Conservation (phyloP, 1,284 basidiomycete genomes). For the Stereum hirsutum region DNA sequence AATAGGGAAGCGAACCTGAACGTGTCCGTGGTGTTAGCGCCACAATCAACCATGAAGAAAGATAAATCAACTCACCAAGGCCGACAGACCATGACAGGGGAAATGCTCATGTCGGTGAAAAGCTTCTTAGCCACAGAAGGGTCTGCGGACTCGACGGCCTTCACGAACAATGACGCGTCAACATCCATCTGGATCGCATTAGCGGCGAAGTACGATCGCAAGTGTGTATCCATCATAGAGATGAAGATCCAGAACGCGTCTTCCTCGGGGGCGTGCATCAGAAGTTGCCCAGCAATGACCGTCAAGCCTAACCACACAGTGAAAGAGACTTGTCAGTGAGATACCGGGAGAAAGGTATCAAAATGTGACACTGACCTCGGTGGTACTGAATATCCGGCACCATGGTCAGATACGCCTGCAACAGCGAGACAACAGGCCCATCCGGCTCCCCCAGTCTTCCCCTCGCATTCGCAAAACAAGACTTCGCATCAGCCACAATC, state of each 20-base stretch:
- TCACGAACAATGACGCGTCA: constrained; percentile 72
- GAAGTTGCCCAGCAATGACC: constrained; percentile 67
- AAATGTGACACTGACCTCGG: constrained; percentile 26
- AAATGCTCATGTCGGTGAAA: constrained; percentile 53
- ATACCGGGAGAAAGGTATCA: neutral
- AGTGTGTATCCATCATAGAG: constrained; percentile 71
- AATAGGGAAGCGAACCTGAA: constrained; percentile 67
- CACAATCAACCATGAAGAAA: neutral
- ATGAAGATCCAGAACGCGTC: constrained; percentile 93
- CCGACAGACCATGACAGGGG: constrained; percentile 45
- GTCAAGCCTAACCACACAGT: constrained; percentile 51
- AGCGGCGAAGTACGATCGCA: constrained; percentile 74
- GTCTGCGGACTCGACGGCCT: constrained; percentile 65
- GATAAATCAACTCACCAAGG: constrained; percentile 43
- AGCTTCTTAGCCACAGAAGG: constrained; percentile 55
- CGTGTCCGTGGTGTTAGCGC: too few relatives aligned
- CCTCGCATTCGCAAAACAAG: constrained; percentile 43
- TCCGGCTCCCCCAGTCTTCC: constrained; percentile 43
- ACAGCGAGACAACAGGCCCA: constrained; percentile 44
- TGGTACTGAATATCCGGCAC: constrained; percentile 74
- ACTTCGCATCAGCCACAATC: constrained; percentile 54
- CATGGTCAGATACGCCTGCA: constrained; percentile 73
- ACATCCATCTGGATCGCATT: constrained; percentile 71
- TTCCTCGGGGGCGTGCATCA: constrained; percentile 81
- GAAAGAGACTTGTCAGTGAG: constrained; percentile 1